Base-by-base conservation (phyloP, 331 rosid species). In the Saraca asoca region DNA sequence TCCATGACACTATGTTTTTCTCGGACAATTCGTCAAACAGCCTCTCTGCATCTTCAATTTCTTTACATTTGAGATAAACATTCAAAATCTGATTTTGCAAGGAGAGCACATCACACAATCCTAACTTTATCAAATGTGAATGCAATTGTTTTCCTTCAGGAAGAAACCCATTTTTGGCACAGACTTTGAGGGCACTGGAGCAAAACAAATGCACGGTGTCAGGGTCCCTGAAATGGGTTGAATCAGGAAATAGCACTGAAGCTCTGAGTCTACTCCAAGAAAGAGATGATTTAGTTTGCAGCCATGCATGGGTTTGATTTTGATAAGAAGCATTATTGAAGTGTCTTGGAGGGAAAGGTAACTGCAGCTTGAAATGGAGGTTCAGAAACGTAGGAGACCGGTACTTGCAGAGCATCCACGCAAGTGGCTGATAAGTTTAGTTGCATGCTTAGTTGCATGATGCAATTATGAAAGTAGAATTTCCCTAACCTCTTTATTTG, bases 1-100 rank as follows among this genome's bases (percentile, higher is more conserved):
- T 89, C 93, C 93, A 89, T 0, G 88, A 81, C 19, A 85, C 89
- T 62, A 82, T 86, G 69, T 86, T 84, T 84, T 88, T 88, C 11
- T 4, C 70, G 42, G 62, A 54, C 95, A 89, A 79, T 87, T 84
- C 91, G 42, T 49, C 96, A 33, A 92, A 85, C 87, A 92, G 45
- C 17, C 68, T 80, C 15, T 74, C 59, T 58, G 93, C 95, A 39
- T 71, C 46, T 7, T 38, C 13, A 16, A 69, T 46, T 60, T 82
- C 71, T 62, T 72, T 71, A 75, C 87, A 79, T 10, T 73, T 82
- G 0, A 85, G 76, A 37, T 82, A 89, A 6, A 76, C 56, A 66
- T 52, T 74, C 79, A 91, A 68, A 5, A 85, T 41, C 57, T 78
- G 91, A 66, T 80, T 77, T 76, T 87, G 91, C 1, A 79, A 68